Base-by-base conservation (phyloP, 345 rosid species). In the Erodium maritimum region DNA sequence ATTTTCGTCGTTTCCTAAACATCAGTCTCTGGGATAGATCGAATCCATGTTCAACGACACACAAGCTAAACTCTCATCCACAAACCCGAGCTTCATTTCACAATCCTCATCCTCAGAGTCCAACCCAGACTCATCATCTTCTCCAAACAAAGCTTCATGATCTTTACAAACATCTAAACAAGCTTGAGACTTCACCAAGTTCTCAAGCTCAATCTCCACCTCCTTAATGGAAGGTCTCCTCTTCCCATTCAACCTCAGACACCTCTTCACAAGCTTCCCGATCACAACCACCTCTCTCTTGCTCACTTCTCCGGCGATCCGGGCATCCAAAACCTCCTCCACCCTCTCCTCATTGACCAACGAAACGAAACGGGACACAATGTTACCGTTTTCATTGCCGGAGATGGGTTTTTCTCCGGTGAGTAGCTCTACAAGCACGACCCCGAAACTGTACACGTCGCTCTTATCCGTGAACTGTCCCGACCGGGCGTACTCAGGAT, bases 401-500 rank as follows among this genome's bases (percentile, higher is more conserved):
- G 65, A 64, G 52, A 52, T 52, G 1, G 70, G 70, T 33, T 51
- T 56, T 19, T 57, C 48, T 13, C 66, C 59, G 0, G 55, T 65
- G 5, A 70, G 34, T 19, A 69, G 64, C 57, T 70, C 62, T 2
- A 70, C 50, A 0, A 65, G 55, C 23, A 61, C 66, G 1, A 42
- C 62, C 42, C 22, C 60, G 10, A 65, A 70, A 45, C 69, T 65
- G n/a, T 61, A 57, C 9, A 61, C 59, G 3, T 70, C 73, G 23
- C 73, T 70, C 51, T 52, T 64, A 16, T 37, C 62, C 1, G 73
- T 51, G 1, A 63, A 69, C 42, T 57, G 61, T 20, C 69, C 56
- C 18, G 66, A 56, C 21, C 20, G 66, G 58, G 61, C 56, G 66
- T 67, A 67, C 46, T 67, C 62, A 0, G 66, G 71, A 67, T 67